Conservation (phyloP, 176 grass and related monocot species). For the Aegilops speltoides region DNA sequence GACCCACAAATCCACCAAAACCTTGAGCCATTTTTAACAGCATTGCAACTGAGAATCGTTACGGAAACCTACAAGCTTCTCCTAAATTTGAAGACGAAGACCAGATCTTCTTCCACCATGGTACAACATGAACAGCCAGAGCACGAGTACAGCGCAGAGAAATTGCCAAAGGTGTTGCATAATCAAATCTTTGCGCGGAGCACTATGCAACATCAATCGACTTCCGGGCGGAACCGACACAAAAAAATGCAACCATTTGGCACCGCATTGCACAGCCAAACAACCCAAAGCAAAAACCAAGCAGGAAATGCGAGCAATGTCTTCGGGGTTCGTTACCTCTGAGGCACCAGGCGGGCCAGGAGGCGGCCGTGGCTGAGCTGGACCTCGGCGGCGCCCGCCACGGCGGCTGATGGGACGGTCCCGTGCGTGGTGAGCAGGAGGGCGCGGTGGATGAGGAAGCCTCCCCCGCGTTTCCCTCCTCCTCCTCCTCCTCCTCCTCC, state of each 20-base stretch:
- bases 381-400: slow-evolving; percentile 63
- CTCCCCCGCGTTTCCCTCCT: slow-evolving; percentile 53
- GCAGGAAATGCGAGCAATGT: slow-evolving; percentile 1
- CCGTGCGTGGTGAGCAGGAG: slow-evolving; percentile 87
- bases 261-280: background rate
- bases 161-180: background rate
- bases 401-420: slow-evolving; percentile 62
- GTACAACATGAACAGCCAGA: background rate
- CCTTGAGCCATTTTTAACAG: background rate
- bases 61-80: background rate
- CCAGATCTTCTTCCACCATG: background rate
- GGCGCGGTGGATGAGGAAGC: slow-evolving; percentile 79
- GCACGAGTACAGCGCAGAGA: background rate
- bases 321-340: slow-evolving; percentile 48
- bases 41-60: background rate
- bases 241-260: slow-evolving; percentile 25
- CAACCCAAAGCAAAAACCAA: background rate
- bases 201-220: background rate
- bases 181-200: background rate
- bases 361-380: slow-evolving; percentile 58
- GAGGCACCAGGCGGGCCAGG: slow-evolving; percentile 60
- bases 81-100: slow-evolving; percentile 11
- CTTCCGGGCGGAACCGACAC: background rate
- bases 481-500: slow-evolving; percentile 6
- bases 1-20: background rate